phyloP scores from a whole-genome alignment of 1,284 basidiomycete genomes.

The Leccinum pachyderme region DNA sequence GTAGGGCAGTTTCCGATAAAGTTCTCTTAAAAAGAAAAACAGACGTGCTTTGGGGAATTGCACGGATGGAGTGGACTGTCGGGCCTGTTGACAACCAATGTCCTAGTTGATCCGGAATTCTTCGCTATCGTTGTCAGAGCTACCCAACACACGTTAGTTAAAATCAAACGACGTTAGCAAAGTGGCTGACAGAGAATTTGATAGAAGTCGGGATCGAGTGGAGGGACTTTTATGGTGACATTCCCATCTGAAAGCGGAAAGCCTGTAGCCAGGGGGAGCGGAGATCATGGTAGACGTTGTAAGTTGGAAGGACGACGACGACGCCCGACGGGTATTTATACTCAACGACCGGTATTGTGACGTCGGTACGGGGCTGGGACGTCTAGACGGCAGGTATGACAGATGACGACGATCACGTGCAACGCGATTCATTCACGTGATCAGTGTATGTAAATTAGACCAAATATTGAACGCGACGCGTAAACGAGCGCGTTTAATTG shows the following conservation, averaged over 20 bases:
- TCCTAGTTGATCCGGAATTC: conserved; percentile 37
- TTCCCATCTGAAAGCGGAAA: conserved; percentile 36
- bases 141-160: conserved; percentile 29
- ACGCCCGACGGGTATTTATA: conserved; percentile 1
- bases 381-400: not conserved
- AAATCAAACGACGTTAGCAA: not conserved
- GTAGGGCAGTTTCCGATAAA: not conserved
- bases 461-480: conserved; percentile 36
- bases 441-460: conserved; percentile 13
- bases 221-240: conserved; percentile 35
- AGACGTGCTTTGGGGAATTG: not conserved
- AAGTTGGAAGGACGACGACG: no score
- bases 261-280: conserved; percentile 24
- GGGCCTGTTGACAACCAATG: no score
- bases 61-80: not conserved
- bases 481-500: conserved; percentile 37
- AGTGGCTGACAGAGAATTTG: conserved; percentile 38
- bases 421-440: conserved; percentile 19
- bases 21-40: not conserved
- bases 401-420: not conserved
- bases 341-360: not conserved
- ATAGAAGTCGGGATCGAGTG: conserved; percentile 34
- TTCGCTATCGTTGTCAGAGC: conserved; percentile 35
- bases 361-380: not conserved
- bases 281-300: no score